Evolutionary conservation across 768 basidiomycete species (phyloP), one percentile per base, ranked within the genome.

Genomic region (Termitomyces sp.): DNA sequence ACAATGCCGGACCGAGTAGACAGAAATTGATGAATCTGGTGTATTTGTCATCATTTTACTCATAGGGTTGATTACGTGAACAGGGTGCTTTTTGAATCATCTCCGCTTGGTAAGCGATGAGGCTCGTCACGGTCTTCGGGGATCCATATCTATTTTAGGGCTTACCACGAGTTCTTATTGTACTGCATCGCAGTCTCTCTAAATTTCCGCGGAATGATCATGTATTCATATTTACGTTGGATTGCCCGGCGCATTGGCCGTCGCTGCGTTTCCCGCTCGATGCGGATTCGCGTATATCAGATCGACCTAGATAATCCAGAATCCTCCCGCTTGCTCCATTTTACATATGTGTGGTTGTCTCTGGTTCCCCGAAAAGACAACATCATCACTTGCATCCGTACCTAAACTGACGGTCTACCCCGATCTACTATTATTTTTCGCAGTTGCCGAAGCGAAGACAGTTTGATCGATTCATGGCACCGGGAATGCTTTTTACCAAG

Each of bases 31-130:
- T 27, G 34, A 35, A 42, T 30, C 44, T n/a, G 21, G 28, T n/a
- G n/a, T 41, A 55, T 57, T 60, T 60, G 56, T 55, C 41, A 40
- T 19, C 25, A 51, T 57, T n/a, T 60, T 55, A 37, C 32, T 37
- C 23, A 8, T 25, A 8, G 21, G 11, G 7, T 21, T 46, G 34
- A 21, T 56, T 56, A 42, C 34, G 21, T 51, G 11, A 43, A 43
- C 35, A 37, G 9, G 17, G 9, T 28, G 17, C 16, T 28, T 37
- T 35, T 10, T 37, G n/a, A n/a, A n/a, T 35, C 32, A 23, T 50
- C 49, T 51, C 49, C 49, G 37, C 49, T 39, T 51, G 25, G 37
- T 39, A 35, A 51, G 49, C 49, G 49, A 37, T 21, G 16, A 16
- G 25, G 6, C 43, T 44, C 34, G 21, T 7, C 17, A 23, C 4